A percentile compares a stretch with the other conserved stretches of the same genome.
Conservation (phyloP, 2,329 filamentous ascomycete species). For the Conoideocrella luteorostrata region DNA sequence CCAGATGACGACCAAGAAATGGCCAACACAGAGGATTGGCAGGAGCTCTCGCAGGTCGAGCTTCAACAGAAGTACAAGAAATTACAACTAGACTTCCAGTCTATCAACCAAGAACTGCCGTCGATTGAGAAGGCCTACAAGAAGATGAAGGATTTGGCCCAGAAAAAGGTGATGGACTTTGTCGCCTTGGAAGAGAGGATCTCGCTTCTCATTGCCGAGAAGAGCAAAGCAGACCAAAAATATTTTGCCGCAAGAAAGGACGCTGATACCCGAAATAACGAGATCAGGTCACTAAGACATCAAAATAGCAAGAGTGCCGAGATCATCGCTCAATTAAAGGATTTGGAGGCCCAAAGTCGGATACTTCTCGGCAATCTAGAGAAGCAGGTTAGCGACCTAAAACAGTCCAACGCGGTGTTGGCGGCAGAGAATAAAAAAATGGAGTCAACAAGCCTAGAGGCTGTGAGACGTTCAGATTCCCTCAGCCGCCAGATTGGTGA, state of each 20-base stretch:
- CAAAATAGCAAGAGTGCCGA: slow-evolving; percentile 90
- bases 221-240: slow-evolving; percentile 94
- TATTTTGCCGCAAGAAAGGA: slow-evolving; percentile 95
- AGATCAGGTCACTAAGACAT: slow-evolving; percentile 70
- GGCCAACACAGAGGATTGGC: slow-evolving; percentile 40
- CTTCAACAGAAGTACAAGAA: slow-evolving; percentile 67
- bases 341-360: slow-evolving; percentile 72
- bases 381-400: slow-evolving; percentile 80
- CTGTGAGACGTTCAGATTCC: slow-evolving; percentile 61
- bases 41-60: slow-evolving; percentile 60
- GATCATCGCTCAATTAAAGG: slow-evolving; percentile 89
- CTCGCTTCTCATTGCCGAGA: slow-evolving; percentile 70
- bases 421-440: slow-evolving; percentile 67
- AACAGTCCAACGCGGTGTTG: slow-evolving; percentile 67
- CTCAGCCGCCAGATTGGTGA: slow-evolving; percentile 71
- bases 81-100: slow-evolving; percentile 71
- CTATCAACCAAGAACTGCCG: slow-evolving; percentile 81
- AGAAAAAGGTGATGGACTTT: slow-evolving; percentile 80
- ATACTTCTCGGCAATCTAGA: slow-evolving; percentile 76
- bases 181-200: slow-evolving; percentile 71
- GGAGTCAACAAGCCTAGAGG: slow-evolving; percentile 66
- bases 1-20: slow-evolving; percentile 40
- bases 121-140: slow-evolving; percentile 89
- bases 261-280: slow-evolving; percentile 75
- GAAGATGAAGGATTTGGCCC: slow-evolving; percentile 76